Conservation (phyloP, 176 grass and related monocot genomes). For the Tillandsia fasciculata region DNA sequence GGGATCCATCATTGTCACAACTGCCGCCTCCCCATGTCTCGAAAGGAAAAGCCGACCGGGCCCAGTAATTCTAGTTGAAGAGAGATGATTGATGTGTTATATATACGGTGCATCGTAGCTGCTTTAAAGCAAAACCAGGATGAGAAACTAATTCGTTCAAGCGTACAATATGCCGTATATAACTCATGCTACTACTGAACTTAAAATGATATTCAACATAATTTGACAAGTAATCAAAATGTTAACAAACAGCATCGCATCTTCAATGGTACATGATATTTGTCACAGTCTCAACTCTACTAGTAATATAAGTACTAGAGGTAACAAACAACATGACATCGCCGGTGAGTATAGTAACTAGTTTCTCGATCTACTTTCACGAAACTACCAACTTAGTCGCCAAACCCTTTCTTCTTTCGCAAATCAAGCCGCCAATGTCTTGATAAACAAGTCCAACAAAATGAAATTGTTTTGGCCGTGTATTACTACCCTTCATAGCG, state of each 20-base stretch:
- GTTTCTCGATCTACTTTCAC: too few relatives aligned
- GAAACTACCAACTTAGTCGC: too few relatives aligned
- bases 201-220: background rate
- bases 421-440: too few relatives aligned
- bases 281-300: background rate
- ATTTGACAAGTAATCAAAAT: too few relatives aligned
- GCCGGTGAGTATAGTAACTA: background rate
- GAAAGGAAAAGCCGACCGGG: background rate
- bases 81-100: background rate
- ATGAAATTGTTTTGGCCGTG: too few relatives aligned
- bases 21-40: slow-evolving; percentile 11
- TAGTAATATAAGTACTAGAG: background rate
- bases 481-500: too few relatives aligned
- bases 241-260: background rate
- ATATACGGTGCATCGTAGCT: background rate
- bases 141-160: background rate
- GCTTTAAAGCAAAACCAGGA: background rate
- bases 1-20: slow-evolving; percentile 47
- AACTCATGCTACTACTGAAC: background rate
- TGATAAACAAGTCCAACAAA: too few relatives aligned
- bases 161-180: background rate
- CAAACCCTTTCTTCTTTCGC: too few relatives aligned
- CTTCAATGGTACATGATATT: background rate
- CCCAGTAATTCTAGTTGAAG: background rate
- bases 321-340: background rate